A percentile compares a stretch with the other conserved stretches of the same genome.
phyloP scores from a whole-genome alignment of 106 monocot species.

The Allium fistulosum region DNA sequence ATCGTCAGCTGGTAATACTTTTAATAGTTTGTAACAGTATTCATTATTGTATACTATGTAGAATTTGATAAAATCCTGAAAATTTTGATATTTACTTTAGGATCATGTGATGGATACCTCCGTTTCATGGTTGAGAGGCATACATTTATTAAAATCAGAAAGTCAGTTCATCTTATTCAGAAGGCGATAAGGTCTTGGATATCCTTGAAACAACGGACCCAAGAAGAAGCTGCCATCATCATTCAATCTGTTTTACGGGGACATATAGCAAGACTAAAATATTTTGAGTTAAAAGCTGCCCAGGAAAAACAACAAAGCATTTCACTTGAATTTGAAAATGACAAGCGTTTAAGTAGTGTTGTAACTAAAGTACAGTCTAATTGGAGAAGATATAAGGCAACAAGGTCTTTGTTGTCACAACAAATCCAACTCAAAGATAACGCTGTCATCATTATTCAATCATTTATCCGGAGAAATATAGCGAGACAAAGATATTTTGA shows the following conservation, averaged over 20 bases:
- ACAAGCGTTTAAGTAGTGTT: slow-evolving; percentile 10
- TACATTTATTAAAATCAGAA: slow-evolving; percentile 23
- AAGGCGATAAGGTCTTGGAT: slow-evolving; percentile 30
- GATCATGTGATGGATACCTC: slow-evolving; percentile 24
- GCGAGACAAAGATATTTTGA: slow-evolving; percentile 7
- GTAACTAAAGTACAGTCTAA: slow-evolving; percentile 26
- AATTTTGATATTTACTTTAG: slow-evolving; percentile 4
- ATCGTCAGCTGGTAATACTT: slow-evolving; percentile 16
- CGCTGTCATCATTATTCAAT: slow-evolving; percentile 13
- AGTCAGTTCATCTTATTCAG: slow-evolving; percentile 33
- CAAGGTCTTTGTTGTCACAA: slow-evolving; percentile 13
- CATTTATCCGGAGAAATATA: slow-evolving; percentile 12
- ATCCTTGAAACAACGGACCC: background rate
- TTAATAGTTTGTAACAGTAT: background rate
- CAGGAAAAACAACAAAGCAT: background rate
- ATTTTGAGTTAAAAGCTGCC: background rate
- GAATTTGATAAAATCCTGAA: background rate
- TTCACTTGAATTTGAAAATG: background rate
- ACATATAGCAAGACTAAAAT: slow-evolving; percentile 6
- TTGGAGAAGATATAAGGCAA: slow-evolving; percentile 18
- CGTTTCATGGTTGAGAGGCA: slow-evolving; percentile 38
- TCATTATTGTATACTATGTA: background rate
- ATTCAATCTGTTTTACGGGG: slow-evolving; percentile 24
- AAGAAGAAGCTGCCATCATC: background rate
- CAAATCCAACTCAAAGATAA: background rate